Evolutionary conservation across 2,329 filamentous ascomycete genomes (phyloP), one percentile per base, ranked within the genome.

Genomic region (Basipetospora chlamydospora): DNA sequence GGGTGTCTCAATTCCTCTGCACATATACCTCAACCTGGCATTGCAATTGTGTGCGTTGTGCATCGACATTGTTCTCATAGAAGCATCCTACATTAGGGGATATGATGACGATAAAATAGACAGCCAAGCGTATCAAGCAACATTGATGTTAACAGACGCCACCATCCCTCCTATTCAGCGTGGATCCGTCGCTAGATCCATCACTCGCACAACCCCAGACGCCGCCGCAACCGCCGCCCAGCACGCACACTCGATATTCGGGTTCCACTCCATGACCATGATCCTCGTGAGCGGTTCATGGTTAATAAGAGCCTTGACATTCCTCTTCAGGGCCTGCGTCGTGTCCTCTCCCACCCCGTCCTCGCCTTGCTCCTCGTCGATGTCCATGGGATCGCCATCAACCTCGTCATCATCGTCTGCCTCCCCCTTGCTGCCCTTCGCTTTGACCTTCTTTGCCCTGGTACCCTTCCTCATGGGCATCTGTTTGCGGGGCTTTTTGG

Each of bases 211-310:
- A 41, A 84, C 51, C 0, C 79, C 79, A 20, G 74, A 80, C 0
- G 66, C 78, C 64, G 79, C 66, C 0, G 72, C 75, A 3, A 68
- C 70, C 8, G 75, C 75, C 3, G 73, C 74, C 77, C 78, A 80
- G 44, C 67, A 77, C 10, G 75, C 73, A 46, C 66, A 77, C n/a
- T 63, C 58, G 25, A 63, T 51, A 46, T 82, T 81, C 2, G 77
- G 74, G 47, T 82, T 82, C 78, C 78, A 83, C 28, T 67, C 65
- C 17, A 79, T 57, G 2, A 66, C 60, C 5, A 74, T 74, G 43
- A 82, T 59, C 32, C 76, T 66, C 8, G 73, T 77, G 42, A 67
- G 58, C 33, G 77, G 68, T 39, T 82, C 77, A 46, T 76, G 68
- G 9, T 79, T 61, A 4, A 67, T 56, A 26, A 37, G 11, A 11